Evolutionary conservation across 73 alveolate genomes (phyloP).

Genomic region (Paramecium sexaurelia): DNA sequence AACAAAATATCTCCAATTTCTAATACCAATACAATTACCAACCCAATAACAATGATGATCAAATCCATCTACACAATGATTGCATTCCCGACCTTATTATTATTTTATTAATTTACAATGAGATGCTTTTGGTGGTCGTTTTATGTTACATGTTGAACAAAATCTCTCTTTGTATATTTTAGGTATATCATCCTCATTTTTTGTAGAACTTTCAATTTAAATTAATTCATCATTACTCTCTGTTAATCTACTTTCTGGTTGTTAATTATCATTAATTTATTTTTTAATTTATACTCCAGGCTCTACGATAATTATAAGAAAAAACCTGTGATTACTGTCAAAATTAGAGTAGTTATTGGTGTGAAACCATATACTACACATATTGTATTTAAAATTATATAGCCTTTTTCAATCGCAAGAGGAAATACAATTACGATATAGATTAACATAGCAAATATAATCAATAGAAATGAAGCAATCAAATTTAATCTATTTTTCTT

Average conservation of each 20-base stretch:
- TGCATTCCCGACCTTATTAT: slow-evolving; percentile 71
- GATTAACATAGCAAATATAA: not conserved
- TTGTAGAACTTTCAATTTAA: not conserved
- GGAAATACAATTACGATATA: not conserved
- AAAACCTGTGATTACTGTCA: not conserved
- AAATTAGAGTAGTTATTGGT: not conserved
- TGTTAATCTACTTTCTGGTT: not conserved
- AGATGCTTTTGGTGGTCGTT: slow-evolving; percentile 94
- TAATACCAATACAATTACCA: slow-evolving; percentile 60
- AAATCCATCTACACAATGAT: slow-evolving; percentile 93
- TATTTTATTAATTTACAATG: slow-evolving; percentile 78
- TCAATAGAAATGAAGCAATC: not conserved
- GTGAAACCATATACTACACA: not conserved
- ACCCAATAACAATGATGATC: slow-evolving; percentile 83
- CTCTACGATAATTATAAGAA: not conserved
- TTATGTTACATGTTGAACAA: slow-evolving; percentile 92
- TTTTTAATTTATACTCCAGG: slow-evolving; percentile 48
- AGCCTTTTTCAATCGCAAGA: not conserved
- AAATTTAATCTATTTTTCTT: not conserved
- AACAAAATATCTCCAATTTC: slow-evolving; percentile 62
- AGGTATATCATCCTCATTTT: not conserved
- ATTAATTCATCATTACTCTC: slow-evolving; percentile 26
- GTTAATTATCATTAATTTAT: not conserved
- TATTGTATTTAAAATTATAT: not conserved
- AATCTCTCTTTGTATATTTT: slow-evolving; percentile 65